Evolutionary conservation across 2,329 filamentous ascomycete genomes (phyloP).

Genomic region (Penicillium capsulatum): DNA sequence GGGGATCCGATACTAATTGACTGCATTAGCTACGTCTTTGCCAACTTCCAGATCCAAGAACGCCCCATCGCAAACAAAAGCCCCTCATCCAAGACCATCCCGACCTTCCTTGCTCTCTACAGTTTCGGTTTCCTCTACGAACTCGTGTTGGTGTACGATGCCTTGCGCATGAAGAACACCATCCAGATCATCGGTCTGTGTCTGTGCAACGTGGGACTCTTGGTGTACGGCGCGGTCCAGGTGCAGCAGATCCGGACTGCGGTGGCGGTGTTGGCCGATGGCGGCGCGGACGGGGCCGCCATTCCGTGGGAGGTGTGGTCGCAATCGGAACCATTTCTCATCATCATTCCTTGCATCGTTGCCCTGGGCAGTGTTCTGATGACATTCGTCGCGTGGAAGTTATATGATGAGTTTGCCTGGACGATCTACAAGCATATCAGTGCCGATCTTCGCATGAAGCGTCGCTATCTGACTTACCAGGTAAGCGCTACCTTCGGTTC

Average conservation of each 20-base stretch:
- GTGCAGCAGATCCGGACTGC: conserved; percentile 83
- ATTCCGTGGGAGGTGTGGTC: conserved; percentile 60
- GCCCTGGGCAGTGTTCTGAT: conserved; percentile 69
- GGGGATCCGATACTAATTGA: too few relatives aligned
- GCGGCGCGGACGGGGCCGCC: conserved; percentile 40
- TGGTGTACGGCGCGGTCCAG: conserved; percentile 91
- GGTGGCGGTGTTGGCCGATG: conserved; percentile 51
- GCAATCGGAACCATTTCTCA: conserved; percentile 67
- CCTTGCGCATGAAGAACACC: conserved; percentile 89
- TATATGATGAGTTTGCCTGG: conserved; percentile 98
- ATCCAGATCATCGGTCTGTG: conserved; percentile 97
- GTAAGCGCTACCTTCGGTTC: conserved; percentile 48
- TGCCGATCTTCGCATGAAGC: conserved; percentile 93
- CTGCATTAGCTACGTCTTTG: conserved; percentile 74
- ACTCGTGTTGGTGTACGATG: conserved; percentile 85
- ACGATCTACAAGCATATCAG: conserved; percentile 99
- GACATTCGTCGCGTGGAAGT: conserved; percentile 79
- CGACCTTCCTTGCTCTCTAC: conserved; percentile 92
- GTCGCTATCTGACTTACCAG: conserved; percentile 93
- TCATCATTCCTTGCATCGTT: conserved; percentile 82
- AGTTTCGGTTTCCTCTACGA: conserved; percentile 97
- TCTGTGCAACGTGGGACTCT: conserved; percentile 82
- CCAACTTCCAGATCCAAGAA: conserved; percentile 65
- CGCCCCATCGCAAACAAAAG: conserved; percentile 32
- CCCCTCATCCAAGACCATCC: conserved; percentile 63